phyloP scores from a whole-genome alignment of 768 basidiomycete species.

The Leccinum disarticulatum region DNA sequence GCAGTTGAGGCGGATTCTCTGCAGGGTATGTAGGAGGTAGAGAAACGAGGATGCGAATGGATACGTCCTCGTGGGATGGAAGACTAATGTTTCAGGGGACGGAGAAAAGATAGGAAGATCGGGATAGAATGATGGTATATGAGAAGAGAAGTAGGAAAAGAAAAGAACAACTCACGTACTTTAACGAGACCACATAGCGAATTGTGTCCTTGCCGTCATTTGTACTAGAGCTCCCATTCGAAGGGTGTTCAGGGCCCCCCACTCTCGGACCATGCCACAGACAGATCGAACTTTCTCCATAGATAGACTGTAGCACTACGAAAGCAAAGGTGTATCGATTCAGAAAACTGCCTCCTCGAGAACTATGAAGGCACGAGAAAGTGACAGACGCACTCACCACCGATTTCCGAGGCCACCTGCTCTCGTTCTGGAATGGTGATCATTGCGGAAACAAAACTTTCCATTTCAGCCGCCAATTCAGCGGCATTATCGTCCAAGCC shows the following conservation, averaged over 20 bases:
- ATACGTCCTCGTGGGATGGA: constrained; percentile 50
- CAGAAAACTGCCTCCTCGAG: background rate
- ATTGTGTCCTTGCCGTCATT: constrained; percentile 38
- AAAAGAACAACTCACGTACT: constrained; percentile 43
- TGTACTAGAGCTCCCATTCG: constrained; percentile 2
- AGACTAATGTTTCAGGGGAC: constrained; percentile 38
- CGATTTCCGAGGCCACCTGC: constrained; percentile 47
- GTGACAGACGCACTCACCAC: constrained; percentile 31
- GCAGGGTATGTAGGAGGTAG: constrained; percentile 63
- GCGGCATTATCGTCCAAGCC: constrained; percentile 7
- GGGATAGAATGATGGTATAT: background rate
- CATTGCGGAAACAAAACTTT: constrained; percentile 29
- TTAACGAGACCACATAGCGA: constrained; percentile 65
- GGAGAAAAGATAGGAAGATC: background rate
- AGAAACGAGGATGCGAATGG: constrained; percentile 57
- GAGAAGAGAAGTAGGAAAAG: background rate
- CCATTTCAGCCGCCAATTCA: constrained; percentile 22
- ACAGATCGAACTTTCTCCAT: constrained; percentile 66
- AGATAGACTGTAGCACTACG: constrained; percentile 76
- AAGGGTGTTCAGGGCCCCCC: constrained; percentile 11
- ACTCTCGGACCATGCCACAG: constrained; percentile 48
- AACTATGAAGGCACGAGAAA: background rate
- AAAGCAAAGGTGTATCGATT: constrained; percentile 4
- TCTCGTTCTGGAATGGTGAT: constrained; percentile 38
- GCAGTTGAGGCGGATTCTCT: constrained; percentile 72